Evolutionary conservation across 257 asterid genomes (phyloP).

Genomic region (Leptodermis oblonga): DNA sequence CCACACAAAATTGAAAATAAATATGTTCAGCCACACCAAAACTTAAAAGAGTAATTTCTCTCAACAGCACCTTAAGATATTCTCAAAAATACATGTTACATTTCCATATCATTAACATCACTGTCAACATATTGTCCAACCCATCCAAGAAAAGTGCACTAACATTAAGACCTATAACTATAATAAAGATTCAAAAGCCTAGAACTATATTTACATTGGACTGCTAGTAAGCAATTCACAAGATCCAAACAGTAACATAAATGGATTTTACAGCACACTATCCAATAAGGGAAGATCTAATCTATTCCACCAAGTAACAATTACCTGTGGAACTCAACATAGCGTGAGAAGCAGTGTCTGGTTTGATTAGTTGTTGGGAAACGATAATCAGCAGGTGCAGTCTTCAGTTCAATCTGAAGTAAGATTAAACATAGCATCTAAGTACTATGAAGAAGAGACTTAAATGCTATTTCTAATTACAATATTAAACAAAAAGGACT

Average conservation of each 20-base stretch:
- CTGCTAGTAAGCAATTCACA: not conserved
- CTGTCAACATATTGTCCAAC: not conserved
- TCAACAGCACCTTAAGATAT: not conserved
- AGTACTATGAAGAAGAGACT: not conserved
- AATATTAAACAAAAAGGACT: not conserved
- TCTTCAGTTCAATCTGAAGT: constrained; percentile 68
- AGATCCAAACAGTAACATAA: not conserved
- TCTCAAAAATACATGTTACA: not conserved
- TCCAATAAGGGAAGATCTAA: not conserved
- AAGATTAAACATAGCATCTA: not conserved
- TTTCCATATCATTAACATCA: not conserved
- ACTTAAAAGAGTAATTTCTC: not conserved
- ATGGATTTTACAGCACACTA: not conserved
- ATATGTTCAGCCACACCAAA: not conserved
- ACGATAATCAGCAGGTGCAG: constrained; percentile 94
- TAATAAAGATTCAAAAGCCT: not conserved
- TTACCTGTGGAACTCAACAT: constrained; percentile 86
- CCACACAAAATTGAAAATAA: not conserved
- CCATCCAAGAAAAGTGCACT: not conserved
- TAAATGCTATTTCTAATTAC: not conserved
- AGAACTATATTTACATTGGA: not conserved
- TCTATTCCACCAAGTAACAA: not conserved
- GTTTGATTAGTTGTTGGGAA: constrained; percentile 96
- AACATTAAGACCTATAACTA: not conserved
- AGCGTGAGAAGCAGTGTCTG: constrained; percentile 92